Conservation (phyloP, 805 yeast genomes). For the Wickerhamiella brachini region DNA sequence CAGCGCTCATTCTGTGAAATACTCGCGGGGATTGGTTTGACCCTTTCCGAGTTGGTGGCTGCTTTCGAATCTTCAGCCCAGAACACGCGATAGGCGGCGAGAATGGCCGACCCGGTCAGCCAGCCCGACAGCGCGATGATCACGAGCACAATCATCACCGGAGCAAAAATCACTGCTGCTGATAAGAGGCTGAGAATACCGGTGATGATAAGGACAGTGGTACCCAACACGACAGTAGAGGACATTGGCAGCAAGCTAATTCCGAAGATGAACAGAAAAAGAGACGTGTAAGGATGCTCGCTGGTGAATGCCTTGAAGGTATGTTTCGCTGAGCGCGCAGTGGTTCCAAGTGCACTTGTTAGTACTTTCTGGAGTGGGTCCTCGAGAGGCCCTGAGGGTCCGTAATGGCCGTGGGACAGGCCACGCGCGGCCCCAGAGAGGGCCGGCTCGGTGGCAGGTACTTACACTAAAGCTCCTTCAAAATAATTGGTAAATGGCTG, state of each 20-base stretch:
- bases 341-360: neutral
- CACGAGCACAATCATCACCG: constrained; percentile 7
- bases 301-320: neutral
- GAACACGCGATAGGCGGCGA: constrained; percentile 8
- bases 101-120: constrained; percentile 2
- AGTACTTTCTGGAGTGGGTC: neutral
- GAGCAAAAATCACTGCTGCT: constrained; percentile 9
- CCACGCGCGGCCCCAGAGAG: no score
- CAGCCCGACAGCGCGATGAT: constrained; percentile 6
- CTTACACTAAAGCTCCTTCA: constrained; percentile 4
- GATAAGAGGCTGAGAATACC: constrained; percentile 4
- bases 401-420: no score
- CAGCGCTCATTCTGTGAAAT: constrained; percentile 1
- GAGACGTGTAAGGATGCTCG: constrained; percentile 5
- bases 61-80: neutral
- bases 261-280: constrained; percentile 7
- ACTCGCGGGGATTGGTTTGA: neutral
- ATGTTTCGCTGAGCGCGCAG: neutral
- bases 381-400: no score
- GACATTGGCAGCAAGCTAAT: constrained; percentile 8
- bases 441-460: neutral
- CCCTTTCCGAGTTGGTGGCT: neutral
- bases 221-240: constrained; percentile 4
- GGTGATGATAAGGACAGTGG: constrained; percentile 2
- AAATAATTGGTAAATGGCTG: neutral